Evolutionary conservation across 257 asterid species (phyloP), one percentile per base, ranked within the genome.

Genomic region (Nicotiana knightiana): DNA sequence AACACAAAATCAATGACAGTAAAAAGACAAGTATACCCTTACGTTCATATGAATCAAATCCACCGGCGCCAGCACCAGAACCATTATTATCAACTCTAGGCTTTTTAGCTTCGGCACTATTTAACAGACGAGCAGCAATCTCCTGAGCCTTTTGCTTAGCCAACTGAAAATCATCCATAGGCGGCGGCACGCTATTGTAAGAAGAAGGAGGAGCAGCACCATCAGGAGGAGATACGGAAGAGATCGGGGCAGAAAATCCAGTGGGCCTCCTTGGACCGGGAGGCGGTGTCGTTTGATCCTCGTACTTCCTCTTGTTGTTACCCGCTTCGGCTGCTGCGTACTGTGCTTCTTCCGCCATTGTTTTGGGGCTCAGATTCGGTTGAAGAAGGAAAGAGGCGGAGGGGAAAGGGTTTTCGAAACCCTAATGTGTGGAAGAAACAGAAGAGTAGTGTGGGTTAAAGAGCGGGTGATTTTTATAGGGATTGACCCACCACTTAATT

Each of bases 91-190:
- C 93, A 82, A 93, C 89, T 57, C 95, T 88, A 77, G 93, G 88
- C 82, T 94, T 94, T 35, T 87, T 85, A 33, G 95, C 90, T 76
- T 94, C 99, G 2, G 92, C 88, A 82, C 37, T 87, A 62, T 82
- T 94, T 86, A 94, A 82, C 54, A 96, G 89, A 83, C 97, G 89
- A 28, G 97, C 94, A 13, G 99, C 99, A 64, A 95, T 92, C 87
- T 93, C 97, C 84, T 93, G 99, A 46, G 97, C 98, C 86, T 91
- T 95, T 88, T 90, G 99, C 80, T 95, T 95, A 48, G 99, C 99
- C 57, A 88, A 67, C 90, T 93, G 97, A 85, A 95, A 90, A 82
- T 93, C 97, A 84, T 82, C 93, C 92, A 90, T 79, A 1, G 97
- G 95, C 37, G 97, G 94, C 2, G 97, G 98, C 26, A 90, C 97